Percentiles rank a stretch among this genome's conserved stretches.
These are phyloP conservation scores for Anthoceros angustus DNA, from an alignment of 225 moss, liverwort and hornwort genomes.

Conservation along the genomic window DNA sequence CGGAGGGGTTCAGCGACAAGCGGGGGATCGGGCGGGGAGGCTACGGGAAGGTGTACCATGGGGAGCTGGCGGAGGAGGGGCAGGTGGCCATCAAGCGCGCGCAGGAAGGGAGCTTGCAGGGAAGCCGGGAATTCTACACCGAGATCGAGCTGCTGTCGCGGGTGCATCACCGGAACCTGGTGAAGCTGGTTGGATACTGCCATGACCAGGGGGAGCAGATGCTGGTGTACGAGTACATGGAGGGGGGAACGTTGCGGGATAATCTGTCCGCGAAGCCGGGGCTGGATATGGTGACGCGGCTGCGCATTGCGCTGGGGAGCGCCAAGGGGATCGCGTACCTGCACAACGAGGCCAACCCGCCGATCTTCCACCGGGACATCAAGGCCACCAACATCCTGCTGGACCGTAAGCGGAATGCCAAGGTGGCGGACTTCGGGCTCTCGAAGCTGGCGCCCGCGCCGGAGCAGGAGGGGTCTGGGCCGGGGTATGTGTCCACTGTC, in stretches of 20 bases:
- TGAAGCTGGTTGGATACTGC: conserved; percentile 46
- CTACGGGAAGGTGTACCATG: conserved; percentile 52
- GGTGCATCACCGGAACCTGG: conserved; percentile 56
- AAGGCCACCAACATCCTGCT: conserved; percentile 8
- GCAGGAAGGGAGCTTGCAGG: conserved; percentile 38
- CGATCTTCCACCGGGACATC: conserved; percentile 2
- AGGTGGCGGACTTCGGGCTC: conserved; percentile 13
- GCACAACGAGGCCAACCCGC: conserved; percentile 3
- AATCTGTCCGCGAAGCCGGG: conserved; percentile 15
- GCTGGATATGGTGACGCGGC: conserved; percentile 8
- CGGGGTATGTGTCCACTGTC: conserved; percentile 7
- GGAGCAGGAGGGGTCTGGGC: conserved; percentile 6
- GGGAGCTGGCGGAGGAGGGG: conserved; percentile 19
- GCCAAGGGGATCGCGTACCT: conserved; percentile 12
- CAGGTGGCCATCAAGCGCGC: conserved; percentile 50
- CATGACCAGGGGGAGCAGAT: conserved; percentile 66
- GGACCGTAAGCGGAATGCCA: conserved; percentile 3
- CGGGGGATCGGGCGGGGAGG: conserved; percentile 41
- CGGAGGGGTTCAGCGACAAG: conserved; percentile 27
- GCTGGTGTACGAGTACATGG: conserved; percentile 57
- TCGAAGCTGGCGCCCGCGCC: conserved; percentile 12
- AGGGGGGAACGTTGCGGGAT: conserved; percentile 41
- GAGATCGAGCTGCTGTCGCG: conserved; percentile 58
- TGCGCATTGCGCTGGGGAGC: conserved; percentile 14
- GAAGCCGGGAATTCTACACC: conserved; percentile 48